These are phyloP conservation scores for Ceratonia siliqua DNA, from an alignment of 306 rosid species.

Conservation along the genomic window DNA sequence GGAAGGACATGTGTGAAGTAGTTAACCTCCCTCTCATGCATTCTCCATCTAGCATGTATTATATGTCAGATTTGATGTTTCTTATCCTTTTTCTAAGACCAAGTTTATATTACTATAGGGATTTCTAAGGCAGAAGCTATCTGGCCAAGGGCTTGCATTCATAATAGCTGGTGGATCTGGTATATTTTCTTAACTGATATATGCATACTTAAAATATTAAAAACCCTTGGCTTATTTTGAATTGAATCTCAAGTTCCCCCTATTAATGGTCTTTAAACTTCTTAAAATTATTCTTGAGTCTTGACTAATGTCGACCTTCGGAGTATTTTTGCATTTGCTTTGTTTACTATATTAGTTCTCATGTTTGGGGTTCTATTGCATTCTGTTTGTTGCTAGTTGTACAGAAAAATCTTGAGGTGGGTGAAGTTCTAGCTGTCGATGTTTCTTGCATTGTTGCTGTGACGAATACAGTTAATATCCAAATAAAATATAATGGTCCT, in stretches of 20 bases:
- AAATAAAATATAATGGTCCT: conserved; percentile 81
- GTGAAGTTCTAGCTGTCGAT: conserved; percentile 85
- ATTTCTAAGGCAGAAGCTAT: conserved; percentile 67
- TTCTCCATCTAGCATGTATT: background rate
- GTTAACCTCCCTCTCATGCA: background rate
- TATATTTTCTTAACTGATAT: conserved; percentile 29
- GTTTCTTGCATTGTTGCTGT: conserved; percentile 89
- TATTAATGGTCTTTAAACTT: background rate
- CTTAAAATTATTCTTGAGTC: background rate
- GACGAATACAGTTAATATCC: conserved; percentile 71
- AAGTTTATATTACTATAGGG: conserved; percentile 38
- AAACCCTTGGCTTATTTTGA: background rate
- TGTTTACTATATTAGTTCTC: conserved; percentile 27
- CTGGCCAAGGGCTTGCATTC: conserved; percentile 75
- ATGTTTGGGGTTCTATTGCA: conserved; percentile 32
- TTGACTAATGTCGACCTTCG: background rate
- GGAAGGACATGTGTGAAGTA: background rate
- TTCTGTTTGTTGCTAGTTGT: conserved; percentile 63
- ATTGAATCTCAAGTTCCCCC: background rate
- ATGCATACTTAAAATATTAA: background rate
- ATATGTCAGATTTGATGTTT: background rate
- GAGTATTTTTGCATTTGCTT: conserved; percentile 1
- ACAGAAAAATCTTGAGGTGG: conserved; percentile 91
- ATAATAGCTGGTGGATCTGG: conserved; percentile 71
- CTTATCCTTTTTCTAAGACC: background rate